These are phyloP conservation scores for Paramecium bursaria DNA, from an alignment of 73 alveolate genomes.

Conservation along the genomic window DNA sequence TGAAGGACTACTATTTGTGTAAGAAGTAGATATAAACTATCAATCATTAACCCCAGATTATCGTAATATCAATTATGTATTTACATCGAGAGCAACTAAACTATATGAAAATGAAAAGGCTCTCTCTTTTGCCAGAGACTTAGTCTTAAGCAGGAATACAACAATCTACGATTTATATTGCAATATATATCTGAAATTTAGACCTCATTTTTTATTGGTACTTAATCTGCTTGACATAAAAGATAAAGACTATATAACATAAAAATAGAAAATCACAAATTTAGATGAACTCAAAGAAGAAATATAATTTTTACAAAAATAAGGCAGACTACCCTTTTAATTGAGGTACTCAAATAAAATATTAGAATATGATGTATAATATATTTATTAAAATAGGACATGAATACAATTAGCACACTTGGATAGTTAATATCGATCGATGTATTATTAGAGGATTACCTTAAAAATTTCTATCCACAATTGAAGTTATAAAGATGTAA, in stretches of 20 bases:
- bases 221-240: constrained; percentile 8
- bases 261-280: not conserved
- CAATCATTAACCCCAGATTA: not conserved
- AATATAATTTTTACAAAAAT: not conserved
- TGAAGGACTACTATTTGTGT: constrained; percentile 39
- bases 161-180: constrained; percentile 5
- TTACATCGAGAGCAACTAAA: not conserved
- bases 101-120: constrained; percentile 31
- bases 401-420: not conserved
- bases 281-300: constrained; percentile 7
- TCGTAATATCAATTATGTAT: not conserved
- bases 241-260: constrained; percentile 1
- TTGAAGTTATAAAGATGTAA: constrained; percentile 35
- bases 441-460: constrained; percentile 8
- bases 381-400: not conserved
- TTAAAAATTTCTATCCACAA: not conserved
- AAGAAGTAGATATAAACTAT: not conserved
- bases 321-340: not conserved
- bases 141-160: not conserved
- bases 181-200: not conserved
- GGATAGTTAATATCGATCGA: not conserved
- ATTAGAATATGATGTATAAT: not conserved
- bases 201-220: constrained; percentile 10
- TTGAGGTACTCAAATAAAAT: not conserved
- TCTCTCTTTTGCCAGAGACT: constrained; percentile 15